Percentiles rank a stretch among this genome's conserved stretches.
These are phyloP conservation scores for Colletotrichum theobromicola DNA, from an alignment of 2,329 filamentous ascomycete species.

Conservation along the genomic window DNA sequence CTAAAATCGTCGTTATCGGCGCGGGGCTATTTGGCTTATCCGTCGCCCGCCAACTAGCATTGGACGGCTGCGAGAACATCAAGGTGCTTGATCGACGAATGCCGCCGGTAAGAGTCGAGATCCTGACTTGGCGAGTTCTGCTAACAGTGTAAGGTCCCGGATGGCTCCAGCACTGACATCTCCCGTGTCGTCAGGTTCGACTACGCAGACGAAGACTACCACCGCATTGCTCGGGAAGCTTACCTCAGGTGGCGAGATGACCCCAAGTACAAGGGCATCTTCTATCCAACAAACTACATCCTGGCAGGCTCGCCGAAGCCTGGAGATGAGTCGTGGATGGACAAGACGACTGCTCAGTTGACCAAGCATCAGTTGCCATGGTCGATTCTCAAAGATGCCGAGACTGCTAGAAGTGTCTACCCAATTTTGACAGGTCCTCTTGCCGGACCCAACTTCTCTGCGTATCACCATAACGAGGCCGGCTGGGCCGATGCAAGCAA, in stretches of 20 bases:
- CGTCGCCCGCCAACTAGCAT: slow-evolving; percentile 28
- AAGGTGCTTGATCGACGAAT: slow-evolving; percentile 37
- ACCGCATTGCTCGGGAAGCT: slow-evolving; percentile 52
- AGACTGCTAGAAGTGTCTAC: not conserved
- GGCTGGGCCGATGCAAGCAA: slow-evolving; percentile 28
- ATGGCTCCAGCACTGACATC: slow-evolving; percentile 44
- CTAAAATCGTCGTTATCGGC: slow-evolving; percentile 29
- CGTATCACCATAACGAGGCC: slow-evolving; percentile 35
- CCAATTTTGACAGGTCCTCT: not conserved
- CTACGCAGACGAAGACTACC: slow-evolving; percentile 69
- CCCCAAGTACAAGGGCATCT: slow-evolving; percentile 23
- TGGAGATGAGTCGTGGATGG: not conserved
- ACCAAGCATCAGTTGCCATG: not conserved
- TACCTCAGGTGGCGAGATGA: slow-evolving; percentile 31
- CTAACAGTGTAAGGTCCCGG: slow-evolving; percentile 29
- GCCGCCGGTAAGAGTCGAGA: slow-evolving; percentile 32
- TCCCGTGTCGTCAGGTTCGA: slow-evolving; percentile 53
- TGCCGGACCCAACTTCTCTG: slow-evolving; percentile 26
- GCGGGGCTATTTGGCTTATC: slow-evolving; percentile 34
- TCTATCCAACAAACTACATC: not conserved
- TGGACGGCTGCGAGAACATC: slow-evolving; percentile 33
- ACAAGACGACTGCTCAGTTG: not conserved
- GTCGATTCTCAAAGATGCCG: not conserved
- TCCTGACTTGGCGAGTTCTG: slow-evolving; percentile 37
- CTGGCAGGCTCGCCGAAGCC: slow-evolving; percentile 12